A percentile compares a stretch with the other conserved stretches of the same genome.
Conservation (phyloP, 1,284 basidiomycete genomes). For the Malassezia dermatis region DNA sequence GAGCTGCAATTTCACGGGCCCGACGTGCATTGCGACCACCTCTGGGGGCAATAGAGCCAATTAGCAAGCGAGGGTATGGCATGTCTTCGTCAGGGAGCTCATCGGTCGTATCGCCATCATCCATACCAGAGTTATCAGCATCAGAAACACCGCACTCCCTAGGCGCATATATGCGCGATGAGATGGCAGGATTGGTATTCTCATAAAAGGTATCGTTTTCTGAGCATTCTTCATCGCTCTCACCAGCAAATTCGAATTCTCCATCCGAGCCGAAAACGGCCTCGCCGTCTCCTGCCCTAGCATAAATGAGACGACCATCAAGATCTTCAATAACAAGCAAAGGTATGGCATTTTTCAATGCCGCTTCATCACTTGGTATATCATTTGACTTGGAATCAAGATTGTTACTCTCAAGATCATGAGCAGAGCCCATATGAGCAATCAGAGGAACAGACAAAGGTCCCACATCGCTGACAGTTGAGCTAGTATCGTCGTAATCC, state of each 20-base stretch:
- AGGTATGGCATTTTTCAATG: constrained; percentile 31
- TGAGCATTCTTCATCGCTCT: constrained; percentile 39
- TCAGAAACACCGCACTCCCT: background rate
- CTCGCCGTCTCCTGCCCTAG: constrained; percentile 44
- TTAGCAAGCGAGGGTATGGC: constrained; percentile 42
- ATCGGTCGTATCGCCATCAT: constrained; percentile 46
- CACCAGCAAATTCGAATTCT: constrained; percentile 45
- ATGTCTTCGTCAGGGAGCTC: constrained; percentile 46
- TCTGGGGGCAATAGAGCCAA: constrained; percentile 42
- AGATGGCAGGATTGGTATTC: background rate
- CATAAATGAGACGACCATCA: constrained; percentile 46
- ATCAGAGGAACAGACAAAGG: constrained; percentile 32
- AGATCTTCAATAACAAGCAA: constrained; percentile 46
- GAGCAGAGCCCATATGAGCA: constrained; percentile 29
- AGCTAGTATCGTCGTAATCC: constrained; percentile 27
- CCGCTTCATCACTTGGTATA: constrained; percentile 6
- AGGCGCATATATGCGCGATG: background rate
- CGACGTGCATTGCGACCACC: constrained; percentile 40
- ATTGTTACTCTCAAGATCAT: constrained; percentile 3
- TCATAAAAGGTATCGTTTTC: constrained; percentile 12
- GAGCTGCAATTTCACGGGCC: constrained; percentile 40
- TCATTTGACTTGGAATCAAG: constrained; percentile 13
- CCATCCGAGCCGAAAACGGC: constrained; percentile 48
- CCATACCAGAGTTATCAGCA: constrained; percentile 14
- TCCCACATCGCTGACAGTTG: constrained; percentile 34